Evolutionary conservation across 352 stramenopile species (phyloP), one percentile per base, ranked within the genome.

Genomic region (Phytopythium delawarense): DNA sequence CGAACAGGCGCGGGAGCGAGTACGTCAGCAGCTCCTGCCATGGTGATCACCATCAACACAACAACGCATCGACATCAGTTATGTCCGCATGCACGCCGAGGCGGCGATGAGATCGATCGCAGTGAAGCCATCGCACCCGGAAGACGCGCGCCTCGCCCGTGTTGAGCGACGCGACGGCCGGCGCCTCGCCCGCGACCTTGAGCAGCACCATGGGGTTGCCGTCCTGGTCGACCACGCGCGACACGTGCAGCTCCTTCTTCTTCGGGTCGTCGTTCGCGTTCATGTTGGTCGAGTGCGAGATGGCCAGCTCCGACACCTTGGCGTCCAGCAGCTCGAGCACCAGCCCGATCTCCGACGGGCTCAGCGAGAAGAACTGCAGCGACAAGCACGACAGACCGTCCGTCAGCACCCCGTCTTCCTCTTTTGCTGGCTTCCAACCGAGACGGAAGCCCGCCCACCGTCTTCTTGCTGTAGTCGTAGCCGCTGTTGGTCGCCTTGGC

Each of bases 381-480:
- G 32, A 42, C 9, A 40, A 32, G 64, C 49, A 6, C 30, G 55
- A 51, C n/a, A 58, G 13, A 7, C 62, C 16, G 39, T 25, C 65
- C 28, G 18, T 46, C 18, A 46, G 40, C 18, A 15, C 16, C 5
- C 28, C 5, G 28, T 7, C 5, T 3, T 7, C 28, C 28, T n/a
- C 4, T 46, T 6, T 12, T n/a, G 15, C 12, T 46, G 16, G 0
- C 7, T 12, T 9, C 16, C 8, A 21, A 5, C 46, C 51, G 45
- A 32, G 45, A 6, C 3, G 5, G 21, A 52, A 23, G 18, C 4
- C 7, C 42, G 13, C 71, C 44, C 40, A 94, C 86, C 65, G 79
- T 80, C 75, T 94, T 94, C 60, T 88, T 88, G 62, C 82, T 85
- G 72, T 88, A 92, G 73, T 84, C 82, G 66, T 93, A 92, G 59